These are phyloP conservation scores for Xylariaceae sp. DNA, from an alignment of 2,329 filamentous ascomycete genomes.

Conservation along the genomic window DNA sequence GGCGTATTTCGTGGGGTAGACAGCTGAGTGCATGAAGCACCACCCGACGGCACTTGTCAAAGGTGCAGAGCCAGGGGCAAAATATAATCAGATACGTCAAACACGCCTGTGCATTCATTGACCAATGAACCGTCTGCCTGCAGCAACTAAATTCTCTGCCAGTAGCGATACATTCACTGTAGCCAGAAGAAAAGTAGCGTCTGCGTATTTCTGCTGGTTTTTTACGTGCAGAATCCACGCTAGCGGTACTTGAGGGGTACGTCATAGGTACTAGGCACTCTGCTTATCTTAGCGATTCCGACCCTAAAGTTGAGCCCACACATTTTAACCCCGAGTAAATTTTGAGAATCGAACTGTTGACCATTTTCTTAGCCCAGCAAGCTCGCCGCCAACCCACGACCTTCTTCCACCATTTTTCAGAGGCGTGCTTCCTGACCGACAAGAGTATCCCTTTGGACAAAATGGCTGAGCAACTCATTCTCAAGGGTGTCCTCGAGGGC, in stretches of 20 bases:
- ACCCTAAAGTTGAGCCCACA: constrained; percentile 39
- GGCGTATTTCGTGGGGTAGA: neutral
- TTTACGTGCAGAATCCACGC: neutral
- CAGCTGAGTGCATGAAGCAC: neutral
- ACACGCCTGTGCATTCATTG: constrained; percentile 20
- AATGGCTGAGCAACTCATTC: constrained; percentile 92
- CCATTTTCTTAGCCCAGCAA: constrained; percentile 22
- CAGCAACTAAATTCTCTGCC: neutral
- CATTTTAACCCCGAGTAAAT: constrained; percentile 36
- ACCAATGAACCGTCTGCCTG: constrained; percentile 29
- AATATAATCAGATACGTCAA: neutral
- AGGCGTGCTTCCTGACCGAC: constrained; percentile 28
- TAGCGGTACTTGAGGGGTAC: neutral
- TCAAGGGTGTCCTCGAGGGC: constrained; percentile 96
- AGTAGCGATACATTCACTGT: neutral
- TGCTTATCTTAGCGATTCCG: constrained; percentile 24
- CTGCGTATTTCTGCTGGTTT: neutral
- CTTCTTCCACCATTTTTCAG: constrained; percentile 33
- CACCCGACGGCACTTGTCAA: neutral
- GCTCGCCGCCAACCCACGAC: constrained; percentile 20
- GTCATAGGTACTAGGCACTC: neutral
- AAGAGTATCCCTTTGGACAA: constrained; percentile 38
- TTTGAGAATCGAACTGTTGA: constrained; percentile 21
- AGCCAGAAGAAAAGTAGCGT: neutral
- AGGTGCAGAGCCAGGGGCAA: neutral